Conservation (phyloP, 2,329 filamentous ascomycete species). For the Ophiosphaerella herpotricha region DNA sequence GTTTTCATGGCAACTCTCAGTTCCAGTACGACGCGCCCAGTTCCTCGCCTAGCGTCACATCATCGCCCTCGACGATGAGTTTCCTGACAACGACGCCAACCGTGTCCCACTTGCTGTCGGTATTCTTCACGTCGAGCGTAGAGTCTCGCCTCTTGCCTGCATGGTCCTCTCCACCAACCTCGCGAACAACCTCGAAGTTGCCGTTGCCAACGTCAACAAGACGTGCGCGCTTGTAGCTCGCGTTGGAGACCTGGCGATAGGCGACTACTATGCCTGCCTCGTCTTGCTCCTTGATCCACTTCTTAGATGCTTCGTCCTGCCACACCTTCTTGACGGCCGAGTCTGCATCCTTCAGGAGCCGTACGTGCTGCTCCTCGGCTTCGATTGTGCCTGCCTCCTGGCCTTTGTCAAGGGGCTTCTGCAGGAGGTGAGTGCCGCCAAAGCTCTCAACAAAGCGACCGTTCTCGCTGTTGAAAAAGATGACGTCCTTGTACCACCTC, state of each 20-base stretch:
- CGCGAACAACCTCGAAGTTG: constrained; percentile 39
- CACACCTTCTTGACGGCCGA: constrained; percentile 34
- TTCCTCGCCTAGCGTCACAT: constrained; percentile 38
- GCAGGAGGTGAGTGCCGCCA: constrained; percentile 36
- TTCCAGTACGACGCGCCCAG: constrained; percentile 37
- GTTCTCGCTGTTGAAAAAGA: constrained; percentile 30
- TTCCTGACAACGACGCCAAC: constrained; percentile 40
- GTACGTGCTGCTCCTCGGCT: constrained; percentile 37
- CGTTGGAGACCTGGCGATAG: constrained; percentile 36
- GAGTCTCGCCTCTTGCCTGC: constrained; percentile 39
- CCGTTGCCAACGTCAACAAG: constrained; percentile 36
- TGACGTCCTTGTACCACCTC: constrained; percentile 45
- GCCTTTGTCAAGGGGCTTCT: constrained; percentile 32
- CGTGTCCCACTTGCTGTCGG: constrained; percentile 40
- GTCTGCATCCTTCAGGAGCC: constrained; percentile 37
- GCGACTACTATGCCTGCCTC: constrained; percentile 42
- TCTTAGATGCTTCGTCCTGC: constrained; percentile 24
- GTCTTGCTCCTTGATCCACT: constrained; percentile 35
- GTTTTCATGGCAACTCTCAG: constrained; percentile 4
- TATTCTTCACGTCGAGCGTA: constrained; percentile 34
- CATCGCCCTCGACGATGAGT: constrained; percentile 32
- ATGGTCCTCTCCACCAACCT: constrained; percentile 32
- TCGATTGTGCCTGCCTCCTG: constrained; percentile 42
- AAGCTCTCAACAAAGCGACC: constrained; percentile 35
- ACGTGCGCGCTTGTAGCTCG: constrained; percentile 42